These are phyloP conservation scores for Botrytis tulipae DNA, from an alignment of 2,329 filamentous ascomycete genomes.

Conservation along the genomic window DNA sequence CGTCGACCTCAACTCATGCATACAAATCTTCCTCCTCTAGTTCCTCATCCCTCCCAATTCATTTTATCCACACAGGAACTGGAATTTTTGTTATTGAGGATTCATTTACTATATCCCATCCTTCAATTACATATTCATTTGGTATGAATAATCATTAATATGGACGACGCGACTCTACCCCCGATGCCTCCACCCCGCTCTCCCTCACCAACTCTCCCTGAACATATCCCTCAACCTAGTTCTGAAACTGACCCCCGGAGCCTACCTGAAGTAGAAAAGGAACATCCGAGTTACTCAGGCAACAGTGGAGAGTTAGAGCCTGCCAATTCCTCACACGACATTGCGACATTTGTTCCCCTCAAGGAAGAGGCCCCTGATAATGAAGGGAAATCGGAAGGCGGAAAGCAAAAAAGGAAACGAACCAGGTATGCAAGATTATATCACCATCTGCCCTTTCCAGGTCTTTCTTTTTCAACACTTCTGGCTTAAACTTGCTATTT, in stretches of 20 bases:
- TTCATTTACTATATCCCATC: not conserved
- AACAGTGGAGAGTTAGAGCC: conserved; percentile 27
- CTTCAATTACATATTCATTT: not conserved
- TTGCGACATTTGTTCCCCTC: conserved; percentile 22
- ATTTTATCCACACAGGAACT: not conserved
- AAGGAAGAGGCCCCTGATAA: conserved; percentile 31
- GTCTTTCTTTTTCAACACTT: not conserved
- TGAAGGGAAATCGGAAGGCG: conserved; percentile 39
- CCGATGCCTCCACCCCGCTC: conserved; percentile 29
- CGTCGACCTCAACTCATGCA: conserved; percentile 16
- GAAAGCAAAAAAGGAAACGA: conserved; percentile 54
- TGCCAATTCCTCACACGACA: conserved; percentile 27
- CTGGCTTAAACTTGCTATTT: not conserved
- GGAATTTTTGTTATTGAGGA: not conserved
- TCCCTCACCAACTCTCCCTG: conserved; percentile 27
- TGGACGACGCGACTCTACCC: conserved; percentile 39
- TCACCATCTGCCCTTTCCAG: not conserved
- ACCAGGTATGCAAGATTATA: conserved; percentile 52
- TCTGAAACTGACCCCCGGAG: not conserved
- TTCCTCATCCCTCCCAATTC: not conserved
- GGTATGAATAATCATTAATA: conserved; percentile 21
- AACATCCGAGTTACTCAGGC: conserved; percentile 25
- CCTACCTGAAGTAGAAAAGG: conserved; percentile 3
- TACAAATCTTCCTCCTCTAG: conserved; percentile 2
- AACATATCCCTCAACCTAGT: not conserved